Evolutionary conservation across 2,329 filamentous ascomycete genomes (phyloP), one percentile per base, ranked within the genome.

Genomic region (Sclerotinia borealis): DNA sequence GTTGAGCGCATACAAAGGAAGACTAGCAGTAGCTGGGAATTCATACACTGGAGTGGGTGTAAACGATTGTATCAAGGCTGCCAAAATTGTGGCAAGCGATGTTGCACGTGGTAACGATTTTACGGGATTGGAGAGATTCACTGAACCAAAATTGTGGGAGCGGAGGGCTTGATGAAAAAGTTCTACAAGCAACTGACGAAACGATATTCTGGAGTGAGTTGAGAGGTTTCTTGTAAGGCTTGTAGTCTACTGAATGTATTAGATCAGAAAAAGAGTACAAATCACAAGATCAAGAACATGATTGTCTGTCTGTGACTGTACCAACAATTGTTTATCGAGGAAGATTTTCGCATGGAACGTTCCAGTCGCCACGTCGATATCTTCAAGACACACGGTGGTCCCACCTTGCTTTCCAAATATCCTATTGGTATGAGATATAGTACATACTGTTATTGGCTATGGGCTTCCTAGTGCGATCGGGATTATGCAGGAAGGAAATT

Each of bases 1-100:
- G 27, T 65, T 68, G 50, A 64, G 61, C 17, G 66, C 60, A 6
- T 77, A 75, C 64, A 65, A 65, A 11, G 74, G 75, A 10, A 72
- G 69, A 51, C 34, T 78, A 17, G 68, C 68, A 1, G 75, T 77
- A 2, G 80, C 80, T 1, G 83, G 83, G 3, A 79, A 77, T 61
- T 83, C 80, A 72, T 85, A 83, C 69, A 68, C 61, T 4, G 73
- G 73, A 2, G 73, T 75, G 2, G 80, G 81, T 9, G 72, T 85
- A 50, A 81, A 80, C 67, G 81, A 84, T 68, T 84, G 81, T 71
- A 77, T 89, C 43, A 78, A 79, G 27, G 81, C 80, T 61, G 86
- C 81, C 7, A 82, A 82, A 73, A 75, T 84, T 66, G 76, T 85
- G n/a, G 82, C 74, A 66, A 75, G 74, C 73, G 77, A 58, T 66